These are phyloP conservation scores for Annulohypoxylon maeteangense DNA, from an alignment of 495 filamentous ascomycete genomes.

Conservation along the genomic window DNA sequence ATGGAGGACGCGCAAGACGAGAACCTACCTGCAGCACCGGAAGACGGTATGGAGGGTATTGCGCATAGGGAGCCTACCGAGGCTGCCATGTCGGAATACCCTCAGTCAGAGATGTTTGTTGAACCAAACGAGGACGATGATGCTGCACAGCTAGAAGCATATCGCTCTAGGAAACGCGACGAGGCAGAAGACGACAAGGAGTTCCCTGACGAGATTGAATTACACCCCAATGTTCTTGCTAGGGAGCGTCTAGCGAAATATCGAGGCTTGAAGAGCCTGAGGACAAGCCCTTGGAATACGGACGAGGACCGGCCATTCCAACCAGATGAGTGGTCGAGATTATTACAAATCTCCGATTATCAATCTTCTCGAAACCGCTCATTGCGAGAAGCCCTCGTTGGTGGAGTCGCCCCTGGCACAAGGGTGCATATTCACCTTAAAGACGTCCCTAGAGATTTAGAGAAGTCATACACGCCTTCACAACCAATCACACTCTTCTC, in stretches of 20 bases:
- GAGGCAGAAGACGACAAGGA: constrained; percentile 90
- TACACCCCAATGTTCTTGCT: constrained; percentile 86
- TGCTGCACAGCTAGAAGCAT: constrained; percentile 78
- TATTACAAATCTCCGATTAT: constrained; percentile 87
- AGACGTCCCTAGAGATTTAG: constrained; percentile 71
- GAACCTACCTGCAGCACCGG: constrained; percentile 63
- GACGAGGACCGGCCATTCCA: constrained; percentile 85
- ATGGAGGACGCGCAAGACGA: constrained; percentile 71
- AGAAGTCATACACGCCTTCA: constrained; percentile 62
- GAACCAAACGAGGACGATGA: constrained; percentile 91
- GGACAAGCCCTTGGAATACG: constrained; percentile 86
- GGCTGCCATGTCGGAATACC: constrained; percentile 81
- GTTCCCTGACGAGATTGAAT: constrained; percentile 97
- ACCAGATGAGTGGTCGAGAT: constrained; percentile 86
- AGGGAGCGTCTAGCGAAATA: constrained; percentile 86
- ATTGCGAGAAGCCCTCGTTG: constrained; percentile 81
- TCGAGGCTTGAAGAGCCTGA: constrained; percentile 88
- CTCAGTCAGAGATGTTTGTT: constrained; percentile 89
- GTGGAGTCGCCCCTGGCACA: constrained; percentile 84
- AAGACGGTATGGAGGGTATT: constrained; percentile 82
- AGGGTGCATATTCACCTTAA: constrained; percentile 83
- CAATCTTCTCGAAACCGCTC: constrained; percentile 78
- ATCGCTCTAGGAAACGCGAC: constrained; percentile 75
- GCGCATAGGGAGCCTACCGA: constrained; percentile 77
- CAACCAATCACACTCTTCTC: constrained; percentile 79